Conservation (phyloP, 2,329 filamentous ascomycete genomes). For the Polytolypa hystricis region DNA sequence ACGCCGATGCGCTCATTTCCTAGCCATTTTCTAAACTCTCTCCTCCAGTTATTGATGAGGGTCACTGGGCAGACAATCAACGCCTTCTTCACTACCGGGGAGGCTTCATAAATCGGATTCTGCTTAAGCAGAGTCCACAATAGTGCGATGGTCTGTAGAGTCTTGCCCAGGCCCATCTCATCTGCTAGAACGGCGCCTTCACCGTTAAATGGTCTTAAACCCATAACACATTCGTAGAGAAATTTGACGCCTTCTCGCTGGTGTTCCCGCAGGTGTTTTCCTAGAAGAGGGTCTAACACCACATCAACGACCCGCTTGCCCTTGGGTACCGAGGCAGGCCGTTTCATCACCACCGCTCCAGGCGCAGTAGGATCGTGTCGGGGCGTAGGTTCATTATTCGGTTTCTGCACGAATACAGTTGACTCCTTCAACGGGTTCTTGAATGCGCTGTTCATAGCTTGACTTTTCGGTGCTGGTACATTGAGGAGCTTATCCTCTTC, state of each 20-base stretch:
- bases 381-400: slow-evolving; percentile 42
- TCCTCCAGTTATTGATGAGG: slow-evolving; percentile 61
- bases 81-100: slow-evolving; percentile 56
- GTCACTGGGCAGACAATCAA: slow-evolving; percentile 64
- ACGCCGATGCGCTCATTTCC: slow-evolving; percentile 60
- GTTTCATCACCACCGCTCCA: slow-evolving; percentile 56
- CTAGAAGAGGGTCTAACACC: slow-evolving; percentile 56
- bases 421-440: slow-evolving; percentile 50
- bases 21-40: slow-evolving; percentile 64
- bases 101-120: slow-evolving; percentile 50
- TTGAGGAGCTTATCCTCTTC: slow-evolving; percentile 33
- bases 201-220: slow-evolving; percentile 53
- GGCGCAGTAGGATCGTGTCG: slow-evolving; percentile 52
- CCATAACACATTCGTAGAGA: slow-evolving; percentile 67
- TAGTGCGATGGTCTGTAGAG: slow-evolving; percentile 59
- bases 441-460: slow-evolving; percentile 40
- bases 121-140: slow-evolving; percentile 64
- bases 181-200: slow-evolving; percentile 62
- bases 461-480: slow-evolving; percentile 25
- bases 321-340: slow-evolving; percentile 43
- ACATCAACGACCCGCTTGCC: slow-evolving; percentile 61
- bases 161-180: slow-evolving; percentile 68
- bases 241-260: slow-evolving; percentile 61
- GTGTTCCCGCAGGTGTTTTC: slow-evolving; percentile 53
- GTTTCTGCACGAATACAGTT: slow-evolving; percentile 38